Evolutionary conservation across 2,329 filamentous ascomycete genomes (phyloP).

Genomic region (Albophoma yamanashiensis): DNA sequence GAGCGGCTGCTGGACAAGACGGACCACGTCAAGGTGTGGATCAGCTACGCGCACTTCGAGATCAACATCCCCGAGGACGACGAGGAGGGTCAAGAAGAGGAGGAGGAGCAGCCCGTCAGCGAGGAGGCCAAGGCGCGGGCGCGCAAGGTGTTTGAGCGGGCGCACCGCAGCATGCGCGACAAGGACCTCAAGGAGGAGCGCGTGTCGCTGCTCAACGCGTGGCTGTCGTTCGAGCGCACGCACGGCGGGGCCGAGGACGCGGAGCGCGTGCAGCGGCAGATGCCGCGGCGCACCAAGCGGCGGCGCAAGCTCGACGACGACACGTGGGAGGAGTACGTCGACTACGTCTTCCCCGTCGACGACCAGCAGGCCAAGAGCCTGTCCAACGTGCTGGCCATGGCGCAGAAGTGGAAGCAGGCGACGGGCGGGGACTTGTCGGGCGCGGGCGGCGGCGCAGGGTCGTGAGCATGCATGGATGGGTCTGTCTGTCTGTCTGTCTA

Average conservation of each 20-base stretch:
- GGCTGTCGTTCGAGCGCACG: constrained; percentile 83
- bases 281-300: constrained; percentile 91
- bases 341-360: constrained; percentile 95
- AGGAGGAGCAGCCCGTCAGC: constrained; percentile 60
- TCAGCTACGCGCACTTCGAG: constrained; percentile 96
- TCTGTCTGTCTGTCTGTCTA: no score
- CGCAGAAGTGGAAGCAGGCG: constrained; percentile 72
- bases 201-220: constrained; percentile 83
- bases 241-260: constrained; percentile 69
- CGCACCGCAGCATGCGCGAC: constrained; percentile 78
- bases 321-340: constrained; percentile 86
- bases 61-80: constrained; percentile 78
- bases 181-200: constrained; percentile 87
- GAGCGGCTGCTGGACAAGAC: constrained; percentile 88
- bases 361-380: constrained; percentile 77
- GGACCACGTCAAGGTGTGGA: constrained; percentile 99
- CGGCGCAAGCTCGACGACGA: constrained; percentile 85
- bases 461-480: background rate
- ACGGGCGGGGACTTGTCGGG: constrained; percentile 25
- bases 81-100: constrained; percentile 41
- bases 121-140: constrained; percentile 77
- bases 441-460: background rate
- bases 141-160: constrained; percentile 73
- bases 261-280: constrained; percentile 78
- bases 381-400: constrained; percentile 74